These are phyloP conservation scores for Tothia fuscella DNA, from an alignment of 2,329 filamentous ascomycete species.

Conservation along the genomic window DNA sequence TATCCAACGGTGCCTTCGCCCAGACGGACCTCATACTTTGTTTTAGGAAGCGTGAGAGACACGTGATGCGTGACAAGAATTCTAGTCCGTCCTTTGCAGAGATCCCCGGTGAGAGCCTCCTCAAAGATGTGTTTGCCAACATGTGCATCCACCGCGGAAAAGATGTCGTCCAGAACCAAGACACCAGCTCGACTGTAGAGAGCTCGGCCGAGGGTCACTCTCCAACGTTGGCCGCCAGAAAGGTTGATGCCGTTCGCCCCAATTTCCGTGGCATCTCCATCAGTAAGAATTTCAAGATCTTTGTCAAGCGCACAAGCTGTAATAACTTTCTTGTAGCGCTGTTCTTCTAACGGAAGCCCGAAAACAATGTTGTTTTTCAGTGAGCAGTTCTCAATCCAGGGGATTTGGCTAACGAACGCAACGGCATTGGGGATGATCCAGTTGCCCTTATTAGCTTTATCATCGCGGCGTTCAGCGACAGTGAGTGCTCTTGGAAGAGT, in stretches of 20 bases:
- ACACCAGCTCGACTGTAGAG: slow-evolving; percentile 12
- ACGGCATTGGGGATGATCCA: slow-evolving; percentile 10
- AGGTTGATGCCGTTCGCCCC: slow-evolving; percentile 77
- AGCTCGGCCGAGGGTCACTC: slow-evolving; percentile 14
- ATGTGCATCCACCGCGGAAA: slow-evolving; percentile 35
- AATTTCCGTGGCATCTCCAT: slow-evolving; percentile 71
- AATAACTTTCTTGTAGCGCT: slow-evolving; percentile 59
- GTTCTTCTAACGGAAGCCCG: slow-evolving; percentile 55
- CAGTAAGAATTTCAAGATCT: slow-evolving; percentile 62
- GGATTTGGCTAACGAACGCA: slow-evolving; percentile 14
- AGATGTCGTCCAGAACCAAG: slow-evolving; percentile 13
- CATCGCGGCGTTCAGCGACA: slow-evolving; percentile 38
- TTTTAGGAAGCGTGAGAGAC: slow-evolving; percentile 54
- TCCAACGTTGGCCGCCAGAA: slow-evolving; percentile 56
- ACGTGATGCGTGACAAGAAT: slow-evolving; percentile 76
- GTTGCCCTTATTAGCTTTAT: slow-evolving; percentile 39
- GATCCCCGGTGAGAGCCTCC: slow-evolving; percentile 58
- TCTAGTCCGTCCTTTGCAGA: slow-evolving; percentile 57
- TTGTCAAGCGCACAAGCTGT: slow-evolving; percentile 62
- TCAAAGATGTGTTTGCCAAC: slow-evolving; percentile 71
- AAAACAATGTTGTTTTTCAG: slow-evolving; percentile 72
- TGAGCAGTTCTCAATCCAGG: slow-evolving; percentile 72
- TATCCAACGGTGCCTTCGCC: slow-evolving; percentile 55
- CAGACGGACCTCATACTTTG: slow-evolving; percentile 64
- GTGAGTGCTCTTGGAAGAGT: not conserved